Evolutionary conservation across 352 stramenopile species (phyloP).

Genomic region (Phytophthora foliorum): DNA sequence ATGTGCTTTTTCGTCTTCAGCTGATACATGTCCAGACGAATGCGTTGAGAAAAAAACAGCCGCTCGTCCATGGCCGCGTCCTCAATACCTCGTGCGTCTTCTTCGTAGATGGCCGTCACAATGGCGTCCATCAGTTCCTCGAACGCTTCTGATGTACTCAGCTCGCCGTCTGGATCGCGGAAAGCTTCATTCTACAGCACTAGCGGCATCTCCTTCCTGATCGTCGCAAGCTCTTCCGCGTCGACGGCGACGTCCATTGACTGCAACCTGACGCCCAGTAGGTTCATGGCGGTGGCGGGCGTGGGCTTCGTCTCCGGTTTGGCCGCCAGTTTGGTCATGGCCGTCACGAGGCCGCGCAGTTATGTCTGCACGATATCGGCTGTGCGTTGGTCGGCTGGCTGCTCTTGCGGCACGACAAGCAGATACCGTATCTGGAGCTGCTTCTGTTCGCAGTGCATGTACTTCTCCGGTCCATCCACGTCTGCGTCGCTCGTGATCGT

Average conservation of each 20-base stretch:
- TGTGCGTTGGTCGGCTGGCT: not conserved
- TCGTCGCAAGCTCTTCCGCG: constrained; percentile 38
- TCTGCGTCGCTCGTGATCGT: constrained; percentile 65
- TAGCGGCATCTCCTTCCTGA: constrained; percentile 58
- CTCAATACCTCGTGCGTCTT: constrained; percentile 45
- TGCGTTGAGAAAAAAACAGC: constrained; percentile 50
- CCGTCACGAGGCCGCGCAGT: constrained; percentile 56
- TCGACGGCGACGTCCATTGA: constrained; percentile 58
- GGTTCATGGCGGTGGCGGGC: constrained; percentile 48
- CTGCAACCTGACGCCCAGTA: constrained; percentile 47
- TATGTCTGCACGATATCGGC: constrained; percentile 49
- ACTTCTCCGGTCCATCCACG: constrained; percentile 55
- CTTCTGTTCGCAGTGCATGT: constrained; percentile 70
- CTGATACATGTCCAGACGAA: constrained; percentile 43
- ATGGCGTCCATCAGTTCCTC: constrained; percentile 45
- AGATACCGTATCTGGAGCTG: constrained; percentile 44
- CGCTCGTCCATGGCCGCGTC: constrained; percentile 46
- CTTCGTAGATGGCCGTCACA: constrained; percentile 39
- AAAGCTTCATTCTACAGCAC: constrained; percentile 52
- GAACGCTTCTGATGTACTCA: constrained; percentile 50
- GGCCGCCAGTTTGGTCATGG: constrained; percentile 59
- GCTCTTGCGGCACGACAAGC: constrained; percentile 28
- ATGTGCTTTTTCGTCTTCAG: constrained; percentile 45
- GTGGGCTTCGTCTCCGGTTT: constrained; percentile 48
- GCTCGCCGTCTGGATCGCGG: constrained; percentile 32